Percentiles rank a stretch among this genome's conserved stretches.
Conservation (phyloP, 2,329 filamentous ascomycete genomes). For the Aureobasidium leucospermi region DNA sequence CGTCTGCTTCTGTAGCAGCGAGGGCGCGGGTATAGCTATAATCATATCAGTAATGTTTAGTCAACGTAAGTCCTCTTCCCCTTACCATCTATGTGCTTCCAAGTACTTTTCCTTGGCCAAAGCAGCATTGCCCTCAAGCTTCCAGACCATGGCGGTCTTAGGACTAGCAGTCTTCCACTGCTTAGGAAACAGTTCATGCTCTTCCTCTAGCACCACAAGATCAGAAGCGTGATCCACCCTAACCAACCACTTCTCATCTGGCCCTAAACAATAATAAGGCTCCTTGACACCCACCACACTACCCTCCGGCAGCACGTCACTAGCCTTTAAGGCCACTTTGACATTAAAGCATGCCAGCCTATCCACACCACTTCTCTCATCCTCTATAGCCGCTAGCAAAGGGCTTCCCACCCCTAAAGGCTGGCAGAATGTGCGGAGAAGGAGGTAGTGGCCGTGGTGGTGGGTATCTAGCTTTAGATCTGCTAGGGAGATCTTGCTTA, state of each 20-base stretch:
- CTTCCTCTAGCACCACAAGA: conserved; percentile 16
- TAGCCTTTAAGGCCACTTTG: not conserved
- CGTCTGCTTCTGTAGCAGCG: not conserved
- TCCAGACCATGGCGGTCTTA: conserved; percentile 13
- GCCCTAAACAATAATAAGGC: conserved; percentile 18
- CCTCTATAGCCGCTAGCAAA: conserved; percentile 23
- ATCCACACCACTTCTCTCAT: conserved; percentile 32
- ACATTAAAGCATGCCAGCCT: conserved; percentile 18
- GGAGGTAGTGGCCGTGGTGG: conserved; percentile 18
- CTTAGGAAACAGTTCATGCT: conserved; percentile 11
- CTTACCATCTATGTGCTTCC: conserved; percentile 14
- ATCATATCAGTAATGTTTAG: not conserved
- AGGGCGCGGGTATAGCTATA: not conserved
- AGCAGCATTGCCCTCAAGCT: conserved; percentile 19
- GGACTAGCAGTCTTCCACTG: conserved; percentile 1
- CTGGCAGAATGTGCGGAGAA: conserved; percentile 19
- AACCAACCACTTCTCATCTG: conserved; percentile 15
- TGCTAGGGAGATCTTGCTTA: conserved; percentile 17
- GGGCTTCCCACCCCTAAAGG: conserved; percentile 4
- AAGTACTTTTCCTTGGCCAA: conserved; percentile 16
- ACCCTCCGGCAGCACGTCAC: conserved; percentile 15
- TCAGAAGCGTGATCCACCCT: conserved; percentile 25
- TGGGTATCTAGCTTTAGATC: conserved; percentile 20
- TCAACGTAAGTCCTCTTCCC: not conserved
- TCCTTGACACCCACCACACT: conserved; percentile 23